Conservation (phyloP, 2,329 filamentous ascomycete genomes). For the Tolypocladium tundrense region DNA sequence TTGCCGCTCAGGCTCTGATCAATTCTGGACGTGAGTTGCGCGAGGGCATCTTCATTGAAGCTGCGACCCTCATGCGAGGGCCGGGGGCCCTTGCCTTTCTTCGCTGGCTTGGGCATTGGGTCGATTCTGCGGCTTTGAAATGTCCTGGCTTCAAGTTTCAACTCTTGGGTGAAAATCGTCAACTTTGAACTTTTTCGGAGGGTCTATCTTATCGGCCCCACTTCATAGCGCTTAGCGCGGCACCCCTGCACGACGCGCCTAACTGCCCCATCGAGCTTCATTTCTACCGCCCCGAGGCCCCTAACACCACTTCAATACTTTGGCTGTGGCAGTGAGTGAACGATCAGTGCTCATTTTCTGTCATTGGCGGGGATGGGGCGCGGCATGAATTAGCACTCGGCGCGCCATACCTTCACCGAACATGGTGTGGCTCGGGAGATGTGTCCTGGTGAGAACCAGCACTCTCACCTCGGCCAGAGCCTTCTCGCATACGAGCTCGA, state of each 20-base stretch:
- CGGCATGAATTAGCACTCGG: neutral
- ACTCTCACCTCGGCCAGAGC: conserved; percentile 7
- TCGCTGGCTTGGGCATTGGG: conserved; percentile 24
- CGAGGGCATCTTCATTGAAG: conserved; percentile 41
- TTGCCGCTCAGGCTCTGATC: conserved; percentile 36
- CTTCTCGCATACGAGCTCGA: conserved; percentile 10
- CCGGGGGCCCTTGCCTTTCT: conserved; percentile 23
- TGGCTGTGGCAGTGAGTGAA: neutral
- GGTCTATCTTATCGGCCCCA: conserved; percentile 9
- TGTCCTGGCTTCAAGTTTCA: neutral
- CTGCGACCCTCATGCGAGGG: conserved; percentile 9
- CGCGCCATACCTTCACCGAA: conserved; percentile 9
- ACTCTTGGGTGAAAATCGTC: conserved; percentile 1
- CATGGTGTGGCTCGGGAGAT: conserved; percentile 5
- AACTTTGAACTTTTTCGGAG: conserved; percentile 6
- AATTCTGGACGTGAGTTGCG: conserved; percentile 45
- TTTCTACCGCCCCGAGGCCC: neutral
- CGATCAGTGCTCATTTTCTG: neutral
- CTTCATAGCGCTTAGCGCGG: conserved; percentile 1
- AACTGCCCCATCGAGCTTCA: neutral
- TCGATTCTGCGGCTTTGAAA: neutral
- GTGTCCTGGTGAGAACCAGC: conserved; percentile 3
- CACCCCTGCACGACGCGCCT: neutral
- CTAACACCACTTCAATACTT: no score
- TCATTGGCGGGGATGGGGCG: neutral